phyloP scores from a whole-genome alignment of 108 stramenopile genomes.

The Mayamaea pseudoterrestris region DNA sequence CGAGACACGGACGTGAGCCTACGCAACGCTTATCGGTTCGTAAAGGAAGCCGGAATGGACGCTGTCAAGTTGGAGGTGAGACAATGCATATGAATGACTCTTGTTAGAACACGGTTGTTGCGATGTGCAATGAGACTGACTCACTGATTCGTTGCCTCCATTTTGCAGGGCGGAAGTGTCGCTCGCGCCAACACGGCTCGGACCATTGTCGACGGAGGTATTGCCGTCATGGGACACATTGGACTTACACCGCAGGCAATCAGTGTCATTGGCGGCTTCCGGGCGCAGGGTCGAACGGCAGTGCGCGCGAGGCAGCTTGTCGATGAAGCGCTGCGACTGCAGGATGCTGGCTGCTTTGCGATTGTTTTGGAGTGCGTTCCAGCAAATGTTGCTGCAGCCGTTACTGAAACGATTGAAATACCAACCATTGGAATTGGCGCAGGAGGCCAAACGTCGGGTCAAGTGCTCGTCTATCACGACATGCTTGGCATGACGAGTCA shows the following conservation, averaged over 20 bases:
- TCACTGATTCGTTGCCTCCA: neutral
- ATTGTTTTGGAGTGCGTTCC: slow-evolving; percentile 97
- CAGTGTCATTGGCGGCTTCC: slow-evolving; percentile 91
- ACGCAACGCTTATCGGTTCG: slow-evolving; percentile 79
- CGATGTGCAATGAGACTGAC: too few relatives aligned
- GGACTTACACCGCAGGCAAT: slow-evolving; percentile 97
- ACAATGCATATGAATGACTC: too few relatives aligned
- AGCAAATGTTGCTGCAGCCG: slow-evolving; percentile 77
- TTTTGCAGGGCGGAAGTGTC: slow-evolving; percentile 47
- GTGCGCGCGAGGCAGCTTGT: slow-evolving; percentile 68
- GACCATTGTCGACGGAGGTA: slow-evolving; percentile 87
- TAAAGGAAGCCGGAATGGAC: slow-evolving; percentile 85
- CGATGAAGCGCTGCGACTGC: slow-evolving; percentile 88
- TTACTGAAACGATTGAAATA: slow-evolving; percentile 90
- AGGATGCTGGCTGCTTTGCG: slow-evolving; percentile 93
- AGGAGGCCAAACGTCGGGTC: slow-evolving; percentile 83
- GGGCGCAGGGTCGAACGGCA: slow-evolving; percentile 95
- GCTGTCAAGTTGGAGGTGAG: slow-evolving; percentile 91
- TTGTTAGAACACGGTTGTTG: too few relatives aligned
- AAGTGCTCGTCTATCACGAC: slow-evolving; percentile 97
- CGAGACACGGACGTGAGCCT: slow-evolving; percentile 77
- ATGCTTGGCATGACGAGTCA: slow-evolving; percentile 94
- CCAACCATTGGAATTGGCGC: slow-evolving; percentile 99
- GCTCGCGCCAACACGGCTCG: slow-evolving; percentile 54
- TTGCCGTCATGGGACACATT: slow-evolving; percentile 97